Evolutionary conservation across 2,329 filamentous ascomycete species (phyloP).

Genomic region (Phyllosticta citriasiana): DNA sequence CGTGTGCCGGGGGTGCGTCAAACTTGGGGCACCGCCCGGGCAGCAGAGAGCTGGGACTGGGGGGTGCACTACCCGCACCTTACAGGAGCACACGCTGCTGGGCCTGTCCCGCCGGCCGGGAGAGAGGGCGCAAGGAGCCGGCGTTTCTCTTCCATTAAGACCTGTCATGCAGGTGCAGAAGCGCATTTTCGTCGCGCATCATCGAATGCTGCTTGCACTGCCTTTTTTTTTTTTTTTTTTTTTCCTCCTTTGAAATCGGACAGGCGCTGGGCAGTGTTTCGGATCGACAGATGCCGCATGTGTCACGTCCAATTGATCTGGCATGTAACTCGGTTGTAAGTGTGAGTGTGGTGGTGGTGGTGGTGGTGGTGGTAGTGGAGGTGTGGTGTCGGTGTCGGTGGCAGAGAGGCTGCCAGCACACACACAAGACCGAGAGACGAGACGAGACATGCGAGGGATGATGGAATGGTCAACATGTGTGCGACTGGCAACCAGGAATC

Average conservation of each 20-base stretch:
- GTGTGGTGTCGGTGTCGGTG: not conserved
- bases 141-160: not conserved
- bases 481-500: constrained; percentile 11
- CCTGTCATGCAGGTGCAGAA: constrained; percentile 10
- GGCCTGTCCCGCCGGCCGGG: not conserved
- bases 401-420: not conserved
- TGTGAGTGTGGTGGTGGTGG: not conserved
- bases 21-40: not conserved
- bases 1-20: not conserved
- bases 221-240: too few species aligned
- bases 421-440: not conserved
- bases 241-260: not conserved
- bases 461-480: constrained; percentile 10
- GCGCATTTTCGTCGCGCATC: constrained; percentile 12
- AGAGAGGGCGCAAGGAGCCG: constrained; percentile 8
- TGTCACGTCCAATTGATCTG: constrained; percentile 6
- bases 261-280: constrained; percentile 5
- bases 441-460: constrained; percentile 1
- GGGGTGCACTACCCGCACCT: not conserved
- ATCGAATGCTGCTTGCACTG: constrained; percentile 1
- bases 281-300: constrained; percentile 6
- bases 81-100: not conserved
- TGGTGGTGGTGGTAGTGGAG: not conserved
- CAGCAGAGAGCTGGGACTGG: not conserved
- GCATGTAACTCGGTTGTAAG: not conserved